These are phyloP conservation scores for Paraleonurus japonicus DNA, from an alignment of 257 asterid species.

Conservation along the genomic window DNA sequence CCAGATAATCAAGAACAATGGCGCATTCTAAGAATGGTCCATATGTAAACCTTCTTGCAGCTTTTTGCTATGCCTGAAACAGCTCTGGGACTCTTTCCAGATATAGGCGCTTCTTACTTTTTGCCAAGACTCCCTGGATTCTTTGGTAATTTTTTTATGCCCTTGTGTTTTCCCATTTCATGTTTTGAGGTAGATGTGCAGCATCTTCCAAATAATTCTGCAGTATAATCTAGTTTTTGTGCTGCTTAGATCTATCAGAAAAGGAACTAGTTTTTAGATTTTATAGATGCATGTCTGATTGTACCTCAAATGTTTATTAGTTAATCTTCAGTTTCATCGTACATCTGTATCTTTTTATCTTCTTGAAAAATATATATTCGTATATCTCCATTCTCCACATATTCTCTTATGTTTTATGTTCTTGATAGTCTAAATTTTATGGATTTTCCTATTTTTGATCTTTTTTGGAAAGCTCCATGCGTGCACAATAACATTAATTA, in stretches of 20 bases:
- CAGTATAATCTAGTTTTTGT: background rate
- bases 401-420: background rate
- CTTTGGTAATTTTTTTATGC: constrained; percentile 55
- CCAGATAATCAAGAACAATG: constrained; percentile 9
- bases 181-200: constrained; percentile 3
- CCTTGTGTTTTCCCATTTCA: constrained; percentile 3
- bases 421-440: background rate
- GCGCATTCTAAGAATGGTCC: background rate
- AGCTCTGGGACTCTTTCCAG: constrained; percentile 86
- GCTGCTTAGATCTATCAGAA: background rate
- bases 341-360: background rate
- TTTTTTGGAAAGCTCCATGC: background rate
- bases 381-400: background rate
- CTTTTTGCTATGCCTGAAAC: constrained; percentile 99
- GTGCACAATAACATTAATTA: background rate
- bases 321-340: background rate
- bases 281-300: background rate
- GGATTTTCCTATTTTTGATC: background rate
- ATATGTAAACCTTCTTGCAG: constrained; percentile 43
- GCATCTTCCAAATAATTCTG: constrained; percentile 2
- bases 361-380: background rate
- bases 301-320: background rate
- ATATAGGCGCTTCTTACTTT: constrained; percentile 85
- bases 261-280: background rate
- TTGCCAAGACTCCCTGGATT: constrained; percentile 85